Evolutionary conservation across 192 early-diverging fungal species (phyloP), one percentile per base, ranked within the genome.

Genomic region (Dissophora ornata): DNA sequence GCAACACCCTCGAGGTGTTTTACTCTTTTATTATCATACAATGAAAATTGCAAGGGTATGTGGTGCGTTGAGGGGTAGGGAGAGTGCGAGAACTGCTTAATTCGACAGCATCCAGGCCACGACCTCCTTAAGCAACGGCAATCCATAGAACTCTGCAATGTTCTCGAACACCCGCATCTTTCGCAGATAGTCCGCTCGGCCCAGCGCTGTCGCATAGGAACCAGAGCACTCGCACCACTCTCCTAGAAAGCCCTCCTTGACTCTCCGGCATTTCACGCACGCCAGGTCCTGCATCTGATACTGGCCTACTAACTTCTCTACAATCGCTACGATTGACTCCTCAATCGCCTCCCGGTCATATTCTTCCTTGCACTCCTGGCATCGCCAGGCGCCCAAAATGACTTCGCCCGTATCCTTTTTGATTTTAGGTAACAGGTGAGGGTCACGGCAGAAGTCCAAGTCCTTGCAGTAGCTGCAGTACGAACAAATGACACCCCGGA

Each of bases 201-300:
- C 67, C 30, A 83, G 66, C 13, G 79, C 81, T 4, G 82, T 83
- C 1, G 69, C 67, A 60, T 90, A 92, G 34, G 82, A 69, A 25
- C 92, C 91, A 0, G 90, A 87, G 62, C 96, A 98, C 7, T 88
- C 77, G 67, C 96, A 98, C 61, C 90, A 84, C 7, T 83, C 56
- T 15, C 86, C 74, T 63, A 98, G 62, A 45, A 95, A 92, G 47
- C 95, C 92, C 12, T 86, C 86, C 57, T 93, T 95, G 52, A 97
- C 89, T 68, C 87, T 66, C 12, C 88, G 83, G 54, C 97, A 99
- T 51, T 92, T 92, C 16, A 74, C 61, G 73, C 97, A 99, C 24
- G 84, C 82, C 45, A 96, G 55, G 53, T 97, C 96, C 79, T 99
- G 97, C 52, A 92, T 82, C 80, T 99, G 96, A 84, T 91, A 97